phyloP scores from a whole-genome alignment of 352 stramenopile genomes.

The Phytophthora melonis region DNA sequence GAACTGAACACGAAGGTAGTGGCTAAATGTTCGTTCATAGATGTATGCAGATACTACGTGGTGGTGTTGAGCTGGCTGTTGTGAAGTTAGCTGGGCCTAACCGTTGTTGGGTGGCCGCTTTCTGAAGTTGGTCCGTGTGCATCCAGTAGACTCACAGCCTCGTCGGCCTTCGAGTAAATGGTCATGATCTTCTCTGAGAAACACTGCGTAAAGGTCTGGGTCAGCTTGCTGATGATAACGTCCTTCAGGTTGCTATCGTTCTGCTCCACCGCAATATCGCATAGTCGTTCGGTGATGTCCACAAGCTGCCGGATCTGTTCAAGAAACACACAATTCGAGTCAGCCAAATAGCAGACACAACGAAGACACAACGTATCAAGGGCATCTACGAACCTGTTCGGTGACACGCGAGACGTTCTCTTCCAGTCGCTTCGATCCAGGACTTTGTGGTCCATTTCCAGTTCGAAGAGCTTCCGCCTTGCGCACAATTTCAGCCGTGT shows the following conservation, averaged over 20 bases:
- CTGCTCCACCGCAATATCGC: conserved; percentile 79
- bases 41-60: conserved; percentile 21
- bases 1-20: conserved; percentile 27
- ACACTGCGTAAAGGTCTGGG: conserved; percentile 76
- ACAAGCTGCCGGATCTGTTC: conserved; percentile 59
- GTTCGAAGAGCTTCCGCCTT: conserved; percentile 54
- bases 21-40: conserved; percentile 35
- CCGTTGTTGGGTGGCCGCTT: conserved; percentile 27
- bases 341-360: neutral
- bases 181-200: conserved; percentile 75
- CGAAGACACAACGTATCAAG: neutral
- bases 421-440: conserved; percentile 67
- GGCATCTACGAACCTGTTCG: conserved; percentile 56
- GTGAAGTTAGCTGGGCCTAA: conserved; percentile 30
- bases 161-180: conserved; percentile 73
- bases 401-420: conserved; percentile 72
- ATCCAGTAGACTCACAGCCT: conserved; percentile 47
- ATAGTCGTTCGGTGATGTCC: conserved; percentile 75
- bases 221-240: conserved; percentile 70
- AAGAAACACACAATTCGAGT: neutral
- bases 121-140: conserved; percentile 41
- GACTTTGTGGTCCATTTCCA: conserved; percentile 46
- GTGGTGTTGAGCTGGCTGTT: conserved; percentile 20
- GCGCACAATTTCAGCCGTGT: conserved; percentile 59
- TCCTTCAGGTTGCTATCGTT: conserved; percentile 81